These are phyloP conservation scores for Apiospora koreana DNA, from an alignment of 2,329 filamentous ascomycete genomes.

Conservation along the genomic window DNA sequence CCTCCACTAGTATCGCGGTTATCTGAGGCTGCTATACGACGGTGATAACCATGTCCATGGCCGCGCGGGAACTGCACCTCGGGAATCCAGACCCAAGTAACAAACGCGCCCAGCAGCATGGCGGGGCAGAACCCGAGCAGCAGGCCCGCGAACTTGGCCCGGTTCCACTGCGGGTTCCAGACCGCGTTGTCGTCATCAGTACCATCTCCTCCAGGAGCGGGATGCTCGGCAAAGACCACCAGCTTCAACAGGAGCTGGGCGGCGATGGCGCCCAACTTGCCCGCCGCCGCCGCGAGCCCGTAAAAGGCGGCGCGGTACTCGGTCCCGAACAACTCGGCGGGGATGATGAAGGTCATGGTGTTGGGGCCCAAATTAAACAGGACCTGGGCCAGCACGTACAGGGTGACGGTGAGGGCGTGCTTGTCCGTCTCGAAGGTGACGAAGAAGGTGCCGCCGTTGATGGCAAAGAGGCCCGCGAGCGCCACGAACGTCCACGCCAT, in stretches of 20 bases:
- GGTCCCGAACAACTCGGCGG: conserved; percentile 65
- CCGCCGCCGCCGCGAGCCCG: conserved; percentile 60
- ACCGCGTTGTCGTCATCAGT: background rate
- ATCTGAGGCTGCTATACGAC: background rate
- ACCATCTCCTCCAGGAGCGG: background rate
- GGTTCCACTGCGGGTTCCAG: background rate
- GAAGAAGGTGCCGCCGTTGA: conserved; percentile 27
- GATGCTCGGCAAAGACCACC: conserved; percentile 15
- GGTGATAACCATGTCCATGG: conserved; percentile 11
- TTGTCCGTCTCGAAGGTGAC: conserved; percentile 23
- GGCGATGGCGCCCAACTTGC: conserved; percentile 58
- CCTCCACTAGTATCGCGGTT: background rate
- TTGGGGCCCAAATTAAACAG: conserved; percentile 58
- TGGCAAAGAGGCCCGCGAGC: conserved; percentile 24
- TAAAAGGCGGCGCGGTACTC: conserved; percentile 63
- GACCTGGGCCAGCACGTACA: conserved; percentile 54
- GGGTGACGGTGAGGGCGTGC: conserved; percentile 41
- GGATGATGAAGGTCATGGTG: conserved; percentile 63
- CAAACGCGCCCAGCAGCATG: conserved; percentile 25
- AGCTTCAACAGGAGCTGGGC: conserved; percentile 46
- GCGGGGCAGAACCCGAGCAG: conserved; percentile 25
- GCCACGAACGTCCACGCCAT: conserved; percentile 27
- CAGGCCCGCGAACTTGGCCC: conserved; percentile 20
- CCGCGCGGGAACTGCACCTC: conserved; percentile 25
- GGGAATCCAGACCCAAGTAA: conserved; percentile 26